Evolutionary conservation across 73 alveolate genomes (phyloP).

Genomic region (Stentor coeruleus): DNA sequence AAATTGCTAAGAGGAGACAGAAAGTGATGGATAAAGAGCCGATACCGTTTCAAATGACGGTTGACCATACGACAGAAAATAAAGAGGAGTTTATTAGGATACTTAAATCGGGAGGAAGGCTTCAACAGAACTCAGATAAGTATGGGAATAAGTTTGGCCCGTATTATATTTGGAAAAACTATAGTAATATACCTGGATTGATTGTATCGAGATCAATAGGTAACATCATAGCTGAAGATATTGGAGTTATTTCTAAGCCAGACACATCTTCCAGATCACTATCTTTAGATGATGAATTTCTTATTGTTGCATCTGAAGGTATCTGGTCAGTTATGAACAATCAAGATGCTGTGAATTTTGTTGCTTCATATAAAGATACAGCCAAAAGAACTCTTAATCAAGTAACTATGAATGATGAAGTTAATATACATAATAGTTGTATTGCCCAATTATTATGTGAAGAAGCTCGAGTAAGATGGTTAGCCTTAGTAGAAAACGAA

Average conservation of each 20-base stretch:
- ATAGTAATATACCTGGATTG: conserved; percentile 49
- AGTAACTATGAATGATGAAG: neutral
- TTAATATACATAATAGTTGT: neutral
- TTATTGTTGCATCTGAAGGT: neutral
- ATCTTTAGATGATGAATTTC: conserved; percentile 6
- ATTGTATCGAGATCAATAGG: conserved; percentile 53
- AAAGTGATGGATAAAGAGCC: neutral
- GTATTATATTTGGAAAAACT: conserved; percentile 39
- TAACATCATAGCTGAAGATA: conserved; percentile 2
- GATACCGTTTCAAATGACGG: neutral
- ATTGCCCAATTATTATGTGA: conserved; percentile 17
- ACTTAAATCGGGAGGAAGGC: conserved; percentile 48
- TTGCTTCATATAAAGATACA: neutral
- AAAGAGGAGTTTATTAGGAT: conserved; percentile 51
- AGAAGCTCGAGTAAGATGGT: conserved; percentile 22
- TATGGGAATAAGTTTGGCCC: conserved; percentile 50
- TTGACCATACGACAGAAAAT: conserved; percentile 54
- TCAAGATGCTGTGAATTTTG: neutral
- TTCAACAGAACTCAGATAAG: conserved; percentile 32
- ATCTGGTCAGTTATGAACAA: neutral
- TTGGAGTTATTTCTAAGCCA: conserved; percentile 33
- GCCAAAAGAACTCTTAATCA: neutral
- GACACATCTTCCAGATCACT: neutral
- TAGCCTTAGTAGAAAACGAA: conserved; percentile 26
- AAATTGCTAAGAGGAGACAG: neutral